Conservation (phyloP, 495 filamentous ascomycete species). For the Amphirosellinia nigrospora region DNA sequence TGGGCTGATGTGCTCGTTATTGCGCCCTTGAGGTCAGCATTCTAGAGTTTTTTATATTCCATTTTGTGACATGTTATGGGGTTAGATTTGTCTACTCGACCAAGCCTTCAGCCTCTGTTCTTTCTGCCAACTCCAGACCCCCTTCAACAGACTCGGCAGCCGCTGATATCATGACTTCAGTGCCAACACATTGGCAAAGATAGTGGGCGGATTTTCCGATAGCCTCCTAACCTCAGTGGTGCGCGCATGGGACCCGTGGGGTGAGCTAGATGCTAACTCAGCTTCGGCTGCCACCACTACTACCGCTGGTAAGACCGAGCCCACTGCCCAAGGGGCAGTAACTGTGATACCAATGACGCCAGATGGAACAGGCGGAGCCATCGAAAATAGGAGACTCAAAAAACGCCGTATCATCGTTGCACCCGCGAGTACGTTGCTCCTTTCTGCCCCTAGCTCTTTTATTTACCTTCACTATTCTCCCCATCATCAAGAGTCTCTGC, state of each 20-base stretch:
- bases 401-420: constrained; percentile 67
- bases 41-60: neutral
- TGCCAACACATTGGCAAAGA: constrained; percentile 84
- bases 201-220: constrained; percentile 69
- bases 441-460: neutral
- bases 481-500: neutral
- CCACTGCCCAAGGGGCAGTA: neutral
- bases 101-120: neutral
- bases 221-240: constrained; percentile 73
- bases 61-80: too few relatives aligned
- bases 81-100: neutral
- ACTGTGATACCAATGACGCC: neutral
- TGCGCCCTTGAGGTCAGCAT: constrained; percentile 61
- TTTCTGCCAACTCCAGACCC: neutral
- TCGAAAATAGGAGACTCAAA: constrained; percentile 26
- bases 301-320: neutral
- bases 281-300: neutral
- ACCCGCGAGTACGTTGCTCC: constrained; percentile 37
- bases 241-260: constrained; percentile 87
- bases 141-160: neutral
- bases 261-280: constrained; percentile 54
- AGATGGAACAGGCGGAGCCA: constrained; percentile 10
- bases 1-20: constrained; percentile 80
- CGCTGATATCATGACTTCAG: constrained; percentile 35
- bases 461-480: neutral